Evolutionary conservation across 1,139 yeast species (phyloP), one percentile per base, ranked within the genome.

Genomic region (Blastobotrys buckinghamii): DNA sequence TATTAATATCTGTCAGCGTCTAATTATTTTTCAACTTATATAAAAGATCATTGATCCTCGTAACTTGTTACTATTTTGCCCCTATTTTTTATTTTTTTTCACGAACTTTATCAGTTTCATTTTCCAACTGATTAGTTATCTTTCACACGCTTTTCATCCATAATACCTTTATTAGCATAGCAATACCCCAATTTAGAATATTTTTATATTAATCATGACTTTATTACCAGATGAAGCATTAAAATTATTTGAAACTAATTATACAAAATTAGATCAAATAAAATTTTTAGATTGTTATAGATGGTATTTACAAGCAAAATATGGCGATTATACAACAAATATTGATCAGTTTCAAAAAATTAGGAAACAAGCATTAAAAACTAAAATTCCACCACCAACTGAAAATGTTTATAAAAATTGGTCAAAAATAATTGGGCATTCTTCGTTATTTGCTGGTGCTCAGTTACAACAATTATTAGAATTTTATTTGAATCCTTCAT

Each of bases 191-290:
- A n/a, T n/a, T n/a, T n/a, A n/a, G n/a, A n/a, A n/a, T n/a, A 22
- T 22, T 22, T 22, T 22, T 22, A 7, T 22, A 5, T 7, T 22
- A 22, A 22, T 22, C 24, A 4, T 22, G 4, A 5, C 7, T 22
- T 22, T 22, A 22, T 13, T 36, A 17, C 39, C 39, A 36, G 39
- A 36, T 5, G 39, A 36, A n/a, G 39, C 39, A 17, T 17, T 36
- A 17, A n/a, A 24, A 13, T 7, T 36, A 6, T 36, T 36, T 17
- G 39, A 36, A 17, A 36, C 16, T 5, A 19, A 36, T 24, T 36
- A 36, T 24, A 6, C 7, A 6, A n/a, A 36, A 13, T 24, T 36
- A 13, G 39, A 24, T 19, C 6, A 8, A 19, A 36, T 19, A 6
- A 24, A 36, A 24, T 36, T 36, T 6, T 6, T n/a, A 6, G 39